phyloP scores from a whole-genome alignment of 2,329 filamentous ascomycete genomes.

The Simplicillium aogashimaense region DNA sequence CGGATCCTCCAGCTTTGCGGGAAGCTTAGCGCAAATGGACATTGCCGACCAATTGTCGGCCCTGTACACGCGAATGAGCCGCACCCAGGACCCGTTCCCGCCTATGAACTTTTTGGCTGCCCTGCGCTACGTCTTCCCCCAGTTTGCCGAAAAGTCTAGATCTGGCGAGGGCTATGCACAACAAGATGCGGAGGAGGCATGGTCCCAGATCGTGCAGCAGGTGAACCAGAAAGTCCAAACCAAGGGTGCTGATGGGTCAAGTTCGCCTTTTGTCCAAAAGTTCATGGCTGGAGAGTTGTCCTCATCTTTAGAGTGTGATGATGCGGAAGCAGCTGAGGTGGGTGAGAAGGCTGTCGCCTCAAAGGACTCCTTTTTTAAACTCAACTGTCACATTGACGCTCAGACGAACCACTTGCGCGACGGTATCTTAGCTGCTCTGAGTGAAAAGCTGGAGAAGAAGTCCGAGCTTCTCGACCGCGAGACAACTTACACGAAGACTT shows the following conservation, averaged over 20 bases:
- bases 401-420: slow-evolving; percentile 86
- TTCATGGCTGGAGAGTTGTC: slow-evolving; percentile 81
- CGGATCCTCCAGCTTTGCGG: slow-evolving; percentile 25
- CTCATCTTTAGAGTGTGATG: slow-evolving; percentile 73
- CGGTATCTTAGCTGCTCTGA: slow-evolving; percentile 71
- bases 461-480: slow-evolving; percentile 70
- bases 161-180: slow-evolving; percentile 83
- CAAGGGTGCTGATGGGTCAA: slow-evolving; percentile 39
- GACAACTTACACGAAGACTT: slow-evolving; percentile 79
- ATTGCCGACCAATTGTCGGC: slow-evolving; percentile 69
- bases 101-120: slow-evolving; percentile 76
- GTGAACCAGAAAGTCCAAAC: slow-evolving; percentile 68
- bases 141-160: slow-evolving; percentile 85
- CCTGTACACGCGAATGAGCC: slow-evolving; percentile 80
- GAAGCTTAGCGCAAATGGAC: slow-evolving; percentile 46
- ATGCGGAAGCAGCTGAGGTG: slow-evolving; percentile 61
- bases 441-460: slow-evolving; percentile 84
- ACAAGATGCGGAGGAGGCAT: slow-evolving; percentile 96
- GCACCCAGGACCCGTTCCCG: slow-evolving; percentile 79
- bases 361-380: slow-evolving; percentile 75
- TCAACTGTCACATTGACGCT: slow-evolving; percentile 89
- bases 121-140: slow-evolving; percentile 71
- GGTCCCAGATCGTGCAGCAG: slow-evolving; percentile 87
- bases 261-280: slow-evolving; percentile 73
- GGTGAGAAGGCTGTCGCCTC: slow-evolving; percentile 61